Evolutionary conservation across 306 rosid genomes (phyloP), one percentile per base, ranked within the genome.

Genomic region (Astragalus glycyphyllos): DNA sequence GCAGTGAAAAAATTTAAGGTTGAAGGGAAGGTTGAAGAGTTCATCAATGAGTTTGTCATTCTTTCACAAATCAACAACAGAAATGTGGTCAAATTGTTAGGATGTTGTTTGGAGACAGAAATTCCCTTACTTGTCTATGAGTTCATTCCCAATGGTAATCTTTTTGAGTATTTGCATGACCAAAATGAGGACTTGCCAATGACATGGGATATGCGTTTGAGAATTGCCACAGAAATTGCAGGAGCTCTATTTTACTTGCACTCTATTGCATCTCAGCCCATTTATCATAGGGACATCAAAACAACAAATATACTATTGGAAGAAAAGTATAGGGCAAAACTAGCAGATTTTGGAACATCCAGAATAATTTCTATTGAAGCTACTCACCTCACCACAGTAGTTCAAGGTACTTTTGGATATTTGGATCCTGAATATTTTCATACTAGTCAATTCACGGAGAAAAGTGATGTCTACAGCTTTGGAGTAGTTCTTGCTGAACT

Each of bases 201-300:
- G 55, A 76, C 81, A 51, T 75, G 84, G 81, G 66, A 80, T 3
- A 50, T 72, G 31, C 78, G 81, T 58, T 41, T 80, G 41, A 76
- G 81, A 37, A 80, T 76, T 41, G 85, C 79, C 5, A 16, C 8
- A 5, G 76, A 76, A 60, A 48, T 81, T 37, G 81, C 54, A 0
- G 76, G 84, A 76, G 81, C 85, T 10, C 5, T 81, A 3, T 76
- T 45, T 49, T 81, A 81, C 72, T 72, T 76, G 7, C 85, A 81
- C 73, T 76, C 82, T 2, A 54, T 23, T 23, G 82, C 85, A 26
- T 76, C 72, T 58, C 78, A 68, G 4, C 84, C 84, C 40, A 66
- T 81, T 50, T 76, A 58, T 11, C 83, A 74, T 2, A 58, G 81
- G 4, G 81, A 81, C 8, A 29, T 81, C 26, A 81, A 81, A 26